These are phyloP conservation scores for Darksidea phi DNA, from an alignment of 495 filamentous ascomycete genomes.

Conservation along the genomic window DNA sequence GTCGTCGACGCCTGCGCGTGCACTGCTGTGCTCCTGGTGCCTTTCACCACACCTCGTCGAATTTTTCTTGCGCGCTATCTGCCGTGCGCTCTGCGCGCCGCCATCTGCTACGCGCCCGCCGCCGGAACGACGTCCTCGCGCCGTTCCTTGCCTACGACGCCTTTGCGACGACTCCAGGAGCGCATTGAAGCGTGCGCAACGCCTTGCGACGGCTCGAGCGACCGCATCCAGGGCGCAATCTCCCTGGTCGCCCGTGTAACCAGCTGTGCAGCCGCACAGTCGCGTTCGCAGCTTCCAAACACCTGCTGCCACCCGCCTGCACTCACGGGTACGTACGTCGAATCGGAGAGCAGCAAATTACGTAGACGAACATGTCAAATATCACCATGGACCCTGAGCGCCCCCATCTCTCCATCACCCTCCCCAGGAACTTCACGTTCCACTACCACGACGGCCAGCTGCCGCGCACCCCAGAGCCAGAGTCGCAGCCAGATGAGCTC, in stretches of 20 bases:
- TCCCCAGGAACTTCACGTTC: conserved; percentile 65
- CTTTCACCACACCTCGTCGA: not conserved
- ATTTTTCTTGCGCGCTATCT: not conserved
- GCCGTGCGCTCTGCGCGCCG: not conserved
- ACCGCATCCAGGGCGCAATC: conserved; percentile 1
- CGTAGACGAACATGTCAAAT: not conserved
- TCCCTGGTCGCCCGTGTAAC: conserved; percentile 30
- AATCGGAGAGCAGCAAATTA: no score
- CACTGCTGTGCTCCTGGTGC: not conserved
- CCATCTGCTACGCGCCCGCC: not conserved
- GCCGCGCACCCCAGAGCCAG: conserved; percentile 61
- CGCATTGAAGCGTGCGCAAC: conserved; percentile 18
- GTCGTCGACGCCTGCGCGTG: not conserved
- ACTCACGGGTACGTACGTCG: conserved; percentile 15
- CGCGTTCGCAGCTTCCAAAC: conserved; percentile 34
- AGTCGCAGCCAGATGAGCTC: conserved; percentile 45
- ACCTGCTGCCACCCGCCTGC: conserved; percentile 23
- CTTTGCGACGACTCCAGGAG: not conserved
- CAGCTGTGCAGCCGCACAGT: conserved; percentile 22
- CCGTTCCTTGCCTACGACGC: conserved; percentile 16
- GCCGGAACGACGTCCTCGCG: not conserved
- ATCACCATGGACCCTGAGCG: conserved; percentile 37
- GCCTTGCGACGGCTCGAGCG: conserved; percentile 13
- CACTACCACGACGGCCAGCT: conserved; percentile 53
- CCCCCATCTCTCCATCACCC: conserved; percentile 60